Evolutionary conservation across 345 rosid species (phyloP), one percentile per base, ranked within the genome.

Genomic region (Conringia planisiliqua): DNA sequence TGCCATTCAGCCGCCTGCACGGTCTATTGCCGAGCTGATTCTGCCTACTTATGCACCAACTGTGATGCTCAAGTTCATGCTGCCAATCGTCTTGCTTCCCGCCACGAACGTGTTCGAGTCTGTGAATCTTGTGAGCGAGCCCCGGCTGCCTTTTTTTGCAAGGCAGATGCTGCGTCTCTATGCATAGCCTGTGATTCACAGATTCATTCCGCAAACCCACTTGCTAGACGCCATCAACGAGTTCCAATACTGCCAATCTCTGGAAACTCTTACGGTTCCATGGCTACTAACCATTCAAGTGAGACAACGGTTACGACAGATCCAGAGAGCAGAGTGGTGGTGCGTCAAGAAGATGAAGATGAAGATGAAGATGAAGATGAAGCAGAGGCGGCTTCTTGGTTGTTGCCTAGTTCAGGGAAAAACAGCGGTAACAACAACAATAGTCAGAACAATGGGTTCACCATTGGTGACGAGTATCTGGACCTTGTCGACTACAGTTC

Each of bases 141-240:
- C 16, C 98, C 98, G 0, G 97, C 98, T 18, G 89, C 92, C 29
- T 88, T 89, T 67, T 54, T 87, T 4, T 91, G 98, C 84, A 90
- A 90, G 85, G 96, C 98, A 1, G 96, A 94, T 17, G 92, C 97
- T 1, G 98, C 97, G 1, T 90, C 96, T 22, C 86, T 94, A n/a
- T 94, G 98, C 62, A 40, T 79, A 3, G 71, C 89, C 54, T 94
- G 98, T 29, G 97, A 94, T 60, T 82, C 90, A 5, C 89, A 86
- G 18, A 86, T 94, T 77, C 98, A 94, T 68, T 88, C 96, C 0
- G 97, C 96, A 36, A 94, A 94, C 75, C 96, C 96, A 1, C 90
- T 94, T 1, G 97, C 97, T 7, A 86, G 96, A 76, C 97, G 98
- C 73, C 98, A 94, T 82, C 90, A 85, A 38, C 87, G 99, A 1